phyloP scores from a whole-genome alignment of 1,139 yeast species.

The Blastobotrys petasosporus region DNA sequence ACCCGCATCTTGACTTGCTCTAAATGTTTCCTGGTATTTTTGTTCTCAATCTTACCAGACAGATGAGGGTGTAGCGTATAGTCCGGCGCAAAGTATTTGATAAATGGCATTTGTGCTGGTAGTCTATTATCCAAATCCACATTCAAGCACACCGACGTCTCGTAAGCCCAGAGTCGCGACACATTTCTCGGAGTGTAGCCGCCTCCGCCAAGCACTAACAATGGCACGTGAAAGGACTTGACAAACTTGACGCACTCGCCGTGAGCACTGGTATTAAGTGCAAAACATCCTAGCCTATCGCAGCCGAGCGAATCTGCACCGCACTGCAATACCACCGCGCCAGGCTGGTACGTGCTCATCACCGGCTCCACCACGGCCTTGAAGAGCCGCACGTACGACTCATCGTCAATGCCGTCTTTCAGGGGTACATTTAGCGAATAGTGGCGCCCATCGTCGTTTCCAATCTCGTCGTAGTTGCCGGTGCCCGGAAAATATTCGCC shows the following conservation, averaged over 20 bases:
- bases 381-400: constrained; percentile 68
- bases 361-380: constrained; percentile 85
- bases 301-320: constrained; percentile 96
- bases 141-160: constrained; percentile 80
- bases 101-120: constrained; percentile 76
- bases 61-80: constrained; percentile 82
- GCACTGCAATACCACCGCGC: constrained; percentile 91
- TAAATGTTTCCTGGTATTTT: constrained; percentile 74
- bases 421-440: constrained; percentile 90
- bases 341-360: constrained; percentile 76
- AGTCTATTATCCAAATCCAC: constrained; percentile 67
- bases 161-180: constrained; percentile 90
- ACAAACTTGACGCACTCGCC: constrained; percentile 91
- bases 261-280: constrained; percentile 83
- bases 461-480: constrained; percentile 71
- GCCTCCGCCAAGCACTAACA: constrained; percentile 93
- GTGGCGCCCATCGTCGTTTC: constrained; percentile 81
- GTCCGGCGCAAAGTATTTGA: constrained; percentile 90
- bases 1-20: constrained; percentile 74
- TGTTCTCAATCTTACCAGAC: constrained; percentile 84
- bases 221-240: constrained; percentile 78
- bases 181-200: constrained; percentile 97
- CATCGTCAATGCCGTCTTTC: constrained; percentile 94
- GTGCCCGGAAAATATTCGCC: constrained; percentile 98
- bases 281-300: constrained; percentile 90